A percentile compares a stretch with the other conserved stretches of the same genome.
phyloP scores from a whole-genome alignment of 768 basidiomycete genomes.

The Mycena galopus region DNA sequence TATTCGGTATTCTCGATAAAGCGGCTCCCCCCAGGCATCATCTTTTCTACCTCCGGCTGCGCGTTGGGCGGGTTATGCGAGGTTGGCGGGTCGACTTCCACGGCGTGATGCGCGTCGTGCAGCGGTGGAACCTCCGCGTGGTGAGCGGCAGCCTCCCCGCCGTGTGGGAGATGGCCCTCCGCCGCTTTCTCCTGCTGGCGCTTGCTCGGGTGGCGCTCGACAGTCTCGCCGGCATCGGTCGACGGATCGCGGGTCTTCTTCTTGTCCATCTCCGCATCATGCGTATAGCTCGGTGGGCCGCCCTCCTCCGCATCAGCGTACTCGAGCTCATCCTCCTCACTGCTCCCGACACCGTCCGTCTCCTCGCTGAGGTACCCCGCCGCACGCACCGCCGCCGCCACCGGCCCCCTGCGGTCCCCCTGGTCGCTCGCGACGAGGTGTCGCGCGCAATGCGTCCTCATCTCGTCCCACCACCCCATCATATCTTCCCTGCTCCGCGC shows the following conservation, averaged over 20 bases:
- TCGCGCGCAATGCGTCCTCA: conserved; percentile 91
- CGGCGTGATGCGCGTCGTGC: conserved; percentile 10
- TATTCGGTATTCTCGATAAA: not conserved
- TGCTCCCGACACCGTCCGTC: conserved; percentile 75
- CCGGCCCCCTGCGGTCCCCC: conserved; percentile 92
- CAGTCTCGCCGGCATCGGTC: not conserved
- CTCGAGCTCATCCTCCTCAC: conserved; percentile 42
- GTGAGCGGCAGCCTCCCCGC: conserved; percentile 38
- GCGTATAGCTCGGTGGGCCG: conserved; percentile 72
- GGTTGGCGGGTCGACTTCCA: conserved; percentile 11
- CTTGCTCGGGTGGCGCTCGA: not conserved
- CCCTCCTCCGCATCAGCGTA: conserved; percentile 56
- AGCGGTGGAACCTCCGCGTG: conserved; percentile 5
- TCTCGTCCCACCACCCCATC: conserved; percentile 99
- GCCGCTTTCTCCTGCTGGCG: not conserved
- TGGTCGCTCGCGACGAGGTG: conserved; percentile 95
- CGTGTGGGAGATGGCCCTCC: not conserved
- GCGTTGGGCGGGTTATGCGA: conserved; percentile 12
- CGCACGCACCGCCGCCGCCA: conserved; percentile 90
- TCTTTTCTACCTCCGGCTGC: conserved; percentile 8
- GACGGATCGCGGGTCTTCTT: not conserved
- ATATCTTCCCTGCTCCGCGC: conserved; percentile 93
- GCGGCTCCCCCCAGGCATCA: conserved; percentile 2
- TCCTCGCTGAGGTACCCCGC: conserved; percentile 85
- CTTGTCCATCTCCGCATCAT: conserved; percentile 36